Percentiles rank a stretch among this genome's conserved stretches.
These are phyloP conservation scores for Mallotus nudiflorus DNA, from an alignment of 345 rosid species.

Conservation along the genomic window DNA sequence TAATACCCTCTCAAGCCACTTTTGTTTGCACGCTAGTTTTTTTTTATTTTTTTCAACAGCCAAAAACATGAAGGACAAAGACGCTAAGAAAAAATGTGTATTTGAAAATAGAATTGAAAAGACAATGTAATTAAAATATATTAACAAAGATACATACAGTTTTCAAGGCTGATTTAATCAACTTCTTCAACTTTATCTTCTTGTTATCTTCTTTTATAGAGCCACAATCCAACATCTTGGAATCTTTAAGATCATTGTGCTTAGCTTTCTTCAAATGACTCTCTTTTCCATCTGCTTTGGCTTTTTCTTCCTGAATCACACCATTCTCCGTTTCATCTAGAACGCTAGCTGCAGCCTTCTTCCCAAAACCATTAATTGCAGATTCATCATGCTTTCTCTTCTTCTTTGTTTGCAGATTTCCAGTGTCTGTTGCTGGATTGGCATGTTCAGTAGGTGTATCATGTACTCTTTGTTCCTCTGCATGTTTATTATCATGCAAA, in stretches of 20 bases:
- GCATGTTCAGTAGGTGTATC: slow-evolving; percentile 26
- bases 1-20: not conserved
- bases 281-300: slow-evolving; percentile 19
- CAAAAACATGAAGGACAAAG: not conserved
- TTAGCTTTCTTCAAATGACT: slow-evolving; percentile 45
- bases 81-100: no score
- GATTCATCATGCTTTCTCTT: slow-evolving; percentile 59
- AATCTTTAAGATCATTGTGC: slow-evolving; percentile 13
- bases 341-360: slow-evolving; percentile 13
- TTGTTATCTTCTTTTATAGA: slow-evolving; percentile 34
- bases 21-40: not conserved
- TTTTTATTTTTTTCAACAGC: slow-evolving; percentile 1
- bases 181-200: slow-evolving; percentile 82
- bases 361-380: slow-evolving; percentile 17
- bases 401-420: slow-evolving; percentile 33
- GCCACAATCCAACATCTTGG: slow-evolving; percentile 16
- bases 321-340: slow-evolving; percentile 36
- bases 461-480: slow-evolving; percentile 34
- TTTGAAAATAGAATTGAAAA: not conserved
- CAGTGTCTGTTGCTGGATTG: slow-evolving; percentile 31
- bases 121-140: not conserved
- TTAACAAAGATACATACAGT: slow-evolving; percentile 43
- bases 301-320: slow-evolving; percentile 36
- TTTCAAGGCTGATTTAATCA: slow-evolving; percentile 63
- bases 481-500: slow-evolving; percentile 12